Percentiles rank a stretch among this genome's conserved stretches.
These are phyloP conservation scores for Silene vulgaris DNA, from an alignment of 179 eudicot genomes.

Conservation along the genomic window DNA sequence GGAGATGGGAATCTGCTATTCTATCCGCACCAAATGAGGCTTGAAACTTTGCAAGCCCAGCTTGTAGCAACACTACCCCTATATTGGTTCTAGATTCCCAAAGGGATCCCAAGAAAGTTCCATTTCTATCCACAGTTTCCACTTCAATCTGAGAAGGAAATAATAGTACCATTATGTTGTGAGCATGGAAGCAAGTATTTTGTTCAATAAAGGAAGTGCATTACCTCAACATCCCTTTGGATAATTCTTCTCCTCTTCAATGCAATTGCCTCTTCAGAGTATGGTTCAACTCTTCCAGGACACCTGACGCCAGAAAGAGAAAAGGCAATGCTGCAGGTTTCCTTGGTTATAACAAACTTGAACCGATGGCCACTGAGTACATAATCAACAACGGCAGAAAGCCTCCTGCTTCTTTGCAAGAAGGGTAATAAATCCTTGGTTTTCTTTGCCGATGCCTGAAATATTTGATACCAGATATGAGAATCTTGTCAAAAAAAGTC, in stretches of 20 bases:
- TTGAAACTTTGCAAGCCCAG: slow-evolving; percentile 85
- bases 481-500: not conserved
- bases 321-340: slow-evolving; percentile 87
- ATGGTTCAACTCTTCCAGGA: slow-evolving; percentile 86
- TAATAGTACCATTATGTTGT: slow-evolving; percentile 2
- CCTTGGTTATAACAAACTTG: slow-evolving; percentile 71
- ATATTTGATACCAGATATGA: not conserved
- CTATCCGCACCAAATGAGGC: slow-evolving; percentile 68
- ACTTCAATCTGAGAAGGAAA: slow-evolving; percentile 63
- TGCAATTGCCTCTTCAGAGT: slow-evolving; percentile 84
- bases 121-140: slow-evolving; percentile 88
- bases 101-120: slow-evolving; percentile 85
- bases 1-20: slow-evolving; percentile 73
- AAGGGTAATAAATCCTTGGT: slow-evolving; percentile 83
- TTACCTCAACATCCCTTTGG: slow-evolving; percentile 99
- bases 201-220: not conserved
- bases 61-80: slow-evolving; percentile 62
- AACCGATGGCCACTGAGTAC: slow-evolving; percentile 93
- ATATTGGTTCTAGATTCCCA: slow-evolving; percentile 76
- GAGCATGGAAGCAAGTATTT: slow-evolving; percentile 3
- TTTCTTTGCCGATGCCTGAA: slow-evolving; percentile 75
- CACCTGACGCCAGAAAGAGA: slow-evolving; percentile 93
- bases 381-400: slow-evolving; percentile 84
- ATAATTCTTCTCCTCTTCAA: slow-evolving; percentile 85
- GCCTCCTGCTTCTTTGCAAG: slow-evolving; percentile 61